Evolutionary conservation across 345 rosid species (phyloP).

Genomic region (Alliaria petiolata): DNA sequence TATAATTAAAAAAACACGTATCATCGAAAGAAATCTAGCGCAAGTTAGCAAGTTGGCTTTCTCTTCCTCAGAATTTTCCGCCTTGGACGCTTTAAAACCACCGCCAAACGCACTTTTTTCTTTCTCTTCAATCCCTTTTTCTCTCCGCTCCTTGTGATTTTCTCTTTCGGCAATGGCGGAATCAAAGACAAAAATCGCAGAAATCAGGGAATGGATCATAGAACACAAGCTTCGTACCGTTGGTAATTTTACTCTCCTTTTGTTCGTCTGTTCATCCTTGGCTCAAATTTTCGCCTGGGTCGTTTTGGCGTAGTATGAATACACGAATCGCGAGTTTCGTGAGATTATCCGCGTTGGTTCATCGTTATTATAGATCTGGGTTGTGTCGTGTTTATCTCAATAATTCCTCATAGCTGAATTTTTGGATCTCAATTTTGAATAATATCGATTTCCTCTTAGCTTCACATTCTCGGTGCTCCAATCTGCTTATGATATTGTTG

Average conservation of each 20-base stretch:
- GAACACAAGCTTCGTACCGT: constrained; percentile 93
- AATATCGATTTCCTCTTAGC: neutral
- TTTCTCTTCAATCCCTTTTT: neutral
- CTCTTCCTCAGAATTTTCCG: neutral
- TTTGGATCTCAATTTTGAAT: neutral
- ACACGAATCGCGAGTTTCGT: neutral
- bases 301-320: neutral
- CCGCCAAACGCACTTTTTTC: neutral
- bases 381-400: neutral
- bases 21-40: neutral
- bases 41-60: constrained; percentile 26
- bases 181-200: constrained; percentile 50
- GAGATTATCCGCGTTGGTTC: neutral
- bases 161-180: constrained; percentile 52
- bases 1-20: neutral
- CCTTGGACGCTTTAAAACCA: constrained; percentile 20
- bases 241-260: constrained; percentile 41
- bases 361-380: neutral
- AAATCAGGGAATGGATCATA: constrained; percentile 69
- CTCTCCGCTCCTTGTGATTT: neutral
- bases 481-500: neutral
- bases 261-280: neutral
- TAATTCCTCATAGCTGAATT: neutral
- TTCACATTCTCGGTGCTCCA: neutral
- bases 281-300: neutral